Percentiles rank a stretch among this genome's conserved stretches.
Evolutionary conservation across 306 rosid genomes (phyloP).

Genomic region (Citrullus mucosospermus): DNA sequence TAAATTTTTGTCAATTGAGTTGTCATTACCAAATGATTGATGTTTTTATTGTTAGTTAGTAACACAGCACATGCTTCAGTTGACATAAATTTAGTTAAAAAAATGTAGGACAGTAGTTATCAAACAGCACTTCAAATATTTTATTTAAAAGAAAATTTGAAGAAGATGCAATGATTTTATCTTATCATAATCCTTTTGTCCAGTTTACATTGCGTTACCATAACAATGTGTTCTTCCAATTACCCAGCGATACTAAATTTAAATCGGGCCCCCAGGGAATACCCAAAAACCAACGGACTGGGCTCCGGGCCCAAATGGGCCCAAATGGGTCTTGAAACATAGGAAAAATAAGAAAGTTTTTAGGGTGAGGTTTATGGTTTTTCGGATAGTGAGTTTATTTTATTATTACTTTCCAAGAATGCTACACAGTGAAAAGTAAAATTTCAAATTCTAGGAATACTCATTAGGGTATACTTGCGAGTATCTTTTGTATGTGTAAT

Average conservation of each 20-base stretch:
- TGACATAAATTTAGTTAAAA: not conserved
- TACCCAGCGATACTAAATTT: not conserved
- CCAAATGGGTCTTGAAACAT: not conserved
- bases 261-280: not conserved
- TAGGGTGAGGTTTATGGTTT: too few species aligned
- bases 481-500: too few species aligned
- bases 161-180: not conserved
- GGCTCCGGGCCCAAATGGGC: not conserved
- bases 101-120: not conserved
- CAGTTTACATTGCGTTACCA: too few species aligned
- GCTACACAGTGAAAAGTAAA: too few species aligned
- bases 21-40: not conserved
- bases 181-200: not conserved
- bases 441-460: too few species aligned
- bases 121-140: too few species aligned
- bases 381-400: too few species aligned
- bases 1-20: not conserved
- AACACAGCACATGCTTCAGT: not conserved
- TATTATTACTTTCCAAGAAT: too few species aligned
- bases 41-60: not conserved
- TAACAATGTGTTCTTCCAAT: too few species aligned
- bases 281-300: not conserved
- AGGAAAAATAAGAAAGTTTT: too few species aligned
- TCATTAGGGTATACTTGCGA: too few species aligned
- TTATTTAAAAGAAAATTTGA: not conserved